Base-by-base conservation (phyloP, 345 rosid species). In the Rhodomyrtus tomentosa region DNA sequence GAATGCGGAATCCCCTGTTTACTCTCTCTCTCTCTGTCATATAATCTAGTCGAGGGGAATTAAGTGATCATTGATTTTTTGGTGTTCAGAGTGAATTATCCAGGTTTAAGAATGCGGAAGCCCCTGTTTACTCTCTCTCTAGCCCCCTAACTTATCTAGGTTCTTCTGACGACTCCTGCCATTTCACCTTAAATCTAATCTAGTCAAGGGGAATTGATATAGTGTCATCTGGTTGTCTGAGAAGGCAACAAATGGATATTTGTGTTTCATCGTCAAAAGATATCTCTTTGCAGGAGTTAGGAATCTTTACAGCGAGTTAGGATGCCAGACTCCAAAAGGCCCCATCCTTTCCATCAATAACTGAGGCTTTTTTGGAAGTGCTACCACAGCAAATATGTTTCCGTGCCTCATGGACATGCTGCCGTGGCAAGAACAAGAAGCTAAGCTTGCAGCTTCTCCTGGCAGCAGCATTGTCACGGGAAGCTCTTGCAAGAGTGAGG, bases 341-440 rank as follows among this genome's bases (percentile, higher is more conserved):
- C 88, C 72, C 62, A 50, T 53, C n/a, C 85, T 83, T 68, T 88
- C 88, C 90, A 86, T 38, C 16, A 86, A 86, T 58, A 86, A 88
- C 82, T 84, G 88, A 18, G 88, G 90, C 10, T 84, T 88, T 82
- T 55, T 82, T 14, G 88, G 86, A 3, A 86, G 84, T 29, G 52
- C 88, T 9, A 83, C 90, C 54, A 62, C 88, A 22, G 84, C 84
- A 84, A 88, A 88, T 32, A 84, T 88, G 42, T 88, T 87, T 83
- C 21, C 73, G 76, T 86, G 88, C 80, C 85, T 82, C 73, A 52
- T 55, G 49, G 88, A 84, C 81, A 73, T 27, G 24, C 54, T 81
- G 49, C 89, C 50, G 2, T 85, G 85, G 76, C 84, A 87, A 58
- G 82, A 79, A 50, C 89, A 83, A 21, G 84, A 83, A 21, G 84